Base-by-base conservation (phyloP, 805 yeast genomes). In the Maudiozyma bulderi region DNA sequence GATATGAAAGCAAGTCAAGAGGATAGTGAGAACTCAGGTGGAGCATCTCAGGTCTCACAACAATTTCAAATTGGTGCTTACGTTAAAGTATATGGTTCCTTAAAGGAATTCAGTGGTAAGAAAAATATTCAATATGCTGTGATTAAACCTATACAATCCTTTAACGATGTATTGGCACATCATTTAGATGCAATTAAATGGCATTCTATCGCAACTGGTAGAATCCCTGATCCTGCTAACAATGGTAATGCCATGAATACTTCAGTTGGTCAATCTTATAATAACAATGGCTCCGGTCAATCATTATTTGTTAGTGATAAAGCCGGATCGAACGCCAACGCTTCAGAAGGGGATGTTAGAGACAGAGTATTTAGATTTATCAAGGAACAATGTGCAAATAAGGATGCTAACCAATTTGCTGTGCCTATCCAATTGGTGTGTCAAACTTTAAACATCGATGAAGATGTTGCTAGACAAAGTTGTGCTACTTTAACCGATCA, bases 91-190 rank as follows among this genome's bases (percentile, higher is more conserved):
- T 74, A 70, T 47, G 82, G 81, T 13, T 69, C 81, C 0, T 59
- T 79, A 10, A 75, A 73, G 53, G 82, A 80, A 51, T 83, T 84
- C 62, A 74, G 78, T 52, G 80, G 77, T 43, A 82, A 78, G 62
- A 80, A 80, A 52, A 78, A 76, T 50, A 68, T 86, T 26, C 86
- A 82, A 58, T 77, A 81, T 53, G 81, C 87, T 20, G 74, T 75
- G 3, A 74, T 84, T 43, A 75, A 73, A 35, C 75, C 73, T 50
- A 67, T 86, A 28, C 71, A 67, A 5, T 85, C 83, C 59, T 82
- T 76, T 63, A 85, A 84, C 61, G 82, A 82, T 57, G 78, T 85
- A 8, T 59, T 82, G 31, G 79, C 84, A 55, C 93, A 85, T 65
- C 76, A 78, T 56, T 66, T 86, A 49, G 77, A 78, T 53, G 86